A percentile compares a stretch with the other conserved stretches of the same genome.
Conservation (phyloP, 257 asterid genomes). For the Solanum tarapatanum region DNA sequence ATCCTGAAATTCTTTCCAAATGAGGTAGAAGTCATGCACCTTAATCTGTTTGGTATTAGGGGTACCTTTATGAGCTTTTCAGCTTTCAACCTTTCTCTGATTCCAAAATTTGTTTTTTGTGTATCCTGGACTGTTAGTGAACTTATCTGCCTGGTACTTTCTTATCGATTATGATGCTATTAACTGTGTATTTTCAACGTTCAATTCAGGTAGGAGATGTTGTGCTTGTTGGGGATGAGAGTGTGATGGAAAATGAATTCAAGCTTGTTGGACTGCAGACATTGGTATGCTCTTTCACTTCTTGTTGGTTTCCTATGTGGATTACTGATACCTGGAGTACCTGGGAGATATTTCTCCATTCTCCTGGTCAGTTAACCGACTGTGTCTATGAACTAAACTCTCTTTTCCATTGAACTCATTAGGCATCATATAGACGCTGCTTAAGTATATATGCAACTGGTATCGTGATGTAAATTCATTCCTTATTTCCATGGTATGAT, state of each 20-base stretch:
- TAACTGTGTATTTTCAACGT: background rate
- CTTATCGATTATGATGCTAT: background rate
- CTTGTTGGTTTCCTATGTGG: background rate
- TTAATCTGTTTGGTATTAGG: background rate
- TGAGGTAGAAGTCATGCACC: background rate
- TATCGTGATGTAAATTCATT: background rate
- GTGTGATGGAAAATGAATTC: slow-evolving; percentile 35
- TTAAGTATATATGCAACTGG: background rate
- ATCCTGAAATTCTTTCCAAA: background rate
- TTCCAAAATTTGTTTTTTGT: background rate
- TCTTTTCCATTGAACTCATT: background rate
- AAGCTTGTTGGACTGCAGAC: slow-evolving; percentile 48
- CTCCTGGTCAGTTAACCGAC: background rate
- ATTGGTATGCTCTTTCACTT: slow-evolving; percentile 31
- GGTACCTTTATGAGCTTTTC: background rate
- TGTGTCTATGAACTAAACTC: background rate
- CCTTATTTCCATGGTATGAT: background rate
- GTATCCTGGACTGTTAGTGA: background rate
- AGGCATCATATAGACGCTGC: background rate
- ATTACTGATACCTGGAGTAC: background rate
- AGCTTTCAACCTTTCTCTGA: background rate
- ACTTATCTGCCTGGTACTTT: background rate
- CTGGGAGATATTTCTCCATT: background rate
- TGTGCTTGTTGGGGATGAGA: slow-evolving; percentile 45
- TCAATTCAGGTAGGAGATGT: slow-evolving; percentile 51